Base-by-base conservation (phyloP, 2,329 filamentous ascomycete species). In the Ceratocystiopsis brevicomis region DNA sequence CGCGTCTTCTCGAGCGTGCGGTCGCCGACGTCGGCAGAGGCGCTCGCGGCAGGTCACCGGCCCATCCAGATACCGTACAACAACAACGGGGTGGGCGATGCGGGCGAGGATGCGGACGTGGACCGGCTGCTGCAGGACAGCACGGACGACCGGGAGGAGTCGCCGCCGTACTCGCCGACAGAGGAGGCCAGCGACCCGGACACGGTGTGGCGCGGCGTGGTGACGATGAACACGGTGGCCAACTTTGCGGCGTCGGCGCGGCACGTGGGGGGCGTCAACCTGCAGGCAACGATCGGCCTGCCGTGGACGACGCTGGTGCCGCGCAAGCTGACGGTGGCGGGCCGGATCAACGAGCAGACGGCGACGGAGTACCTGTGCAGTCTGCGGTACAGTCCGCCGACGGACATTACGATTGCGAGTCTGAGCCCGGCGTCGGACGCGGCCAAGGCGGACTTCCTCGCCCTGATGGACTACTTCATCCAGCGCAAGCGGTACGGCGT, bases 321-420 rank as follows among this genome's bases (percentile, higher is more conserved):
- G 0, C 65, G 71, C 30, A 70, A 67, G 9, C 65, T 90, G 30
- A 75, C 71, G 8, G 78, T 90, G 18, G 78, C 78, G 40, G 84
- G 83, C 1, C 76, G 90, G 16, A 90, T 98, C 47, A 75, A 82
- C 42, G 76, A 84, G 51, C 71, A 80, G 47, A 81, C 80, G 50
- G 90, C 88, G 12, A 85, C 86, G 45, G 84, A 92, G 48, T 98
- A 98, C 54, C 76, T 98, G 0, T 90, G 85, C 55, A 78, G 84
- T 41, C 67, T 96, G 47, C 76, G 85, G 13, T 92, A 83, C 58
- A 88, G 81, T 56, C 72, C 73, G 42, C 77, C 77, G 41, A 87
- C 83, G 2, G 90, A 96, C 54, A 76, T 98, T 6, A 72, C 85
- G 1, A 81, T 96, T 18, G 73, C 92, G 17, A 75, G 76, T 38